These are phyloP conservation scores for Blastobotrys robertii DNA, from an alignment of 805 yeast genomes.

Conservation along the genomic window DNA sequence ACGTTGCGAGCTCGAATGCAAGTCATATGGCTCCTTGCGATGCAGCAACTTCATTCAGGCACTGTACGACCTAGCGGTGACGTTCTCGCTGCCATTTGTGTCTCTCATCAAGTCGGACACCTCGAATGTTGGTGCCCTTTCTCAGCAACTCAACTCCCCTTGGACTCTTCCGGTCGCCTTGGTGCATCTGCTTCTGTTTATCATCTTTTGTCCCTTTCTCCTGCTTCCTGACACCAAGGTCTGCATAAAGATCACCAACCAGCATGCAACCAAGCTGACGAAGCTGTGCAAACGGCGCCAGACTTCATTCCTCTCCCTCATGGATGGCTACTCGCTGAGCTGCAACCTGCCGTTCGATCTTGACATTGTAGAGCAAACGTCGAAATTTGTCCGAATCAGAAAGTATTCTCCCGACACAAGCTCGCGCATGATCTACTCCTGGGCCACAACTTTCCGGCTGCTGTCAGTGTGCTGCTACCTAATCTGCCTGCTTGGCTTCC, in stretches of 20 bases:
- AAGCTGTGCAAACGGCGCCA: background rate
- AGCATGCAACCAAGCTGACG: background rate
- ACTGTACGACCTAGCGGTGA: slow-evolving; percentile 8
- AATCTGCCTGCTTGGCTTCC: slow-evolving; percentile 8
- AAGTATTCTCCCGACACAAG: slow-evolving; percentile 8
- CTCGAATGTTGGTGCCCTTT: slow-evolving; percentile 9
- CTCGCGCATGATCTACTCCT: slow-evolving; percentile 8
- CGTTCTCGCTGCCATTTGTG: slow-evolving; percentile 12
- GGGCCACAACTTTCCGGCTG: slow-evolving; percentile 7
- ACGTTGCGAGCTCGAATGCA: slow-evolving; percentile 3
- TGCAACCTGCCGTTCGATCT: slow-evolving; percentile 5
- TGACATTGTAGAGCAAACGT: slow-evolving; percentile 5
- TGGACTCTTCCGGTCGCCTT: slow-evolving; percentile 16
- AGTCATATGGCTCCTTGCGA: slow-evolving; percentile 2
- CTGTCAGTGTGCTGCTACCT: slow-evolving; percentile 10
- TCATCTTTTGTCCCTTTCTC: slow-evolving; percentile 10
- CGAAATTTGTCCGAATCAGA: slow-evolving; percentile 5
- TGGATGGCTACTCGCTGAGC: background rate
- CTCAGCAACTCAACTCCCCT: slow-evolving; percentile 13
- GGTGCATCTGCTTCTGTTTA: slow-evolving; percentile 11
- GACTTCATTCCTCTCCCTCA: background rate
- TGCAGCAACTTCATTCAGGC: slow-evolving; percentile 3
- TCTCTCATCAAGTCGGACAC: slow-evolving; percentile 12
- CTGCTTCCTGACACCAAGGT: slow-evolving; percentile 8
- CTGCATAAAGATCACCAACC: slow-evolving; percentile 1